Evolutionary conservation across 2,329 filamentous ascomycete genomes (phyloP).

Genomic region (Xylaria sp.): DNA sequence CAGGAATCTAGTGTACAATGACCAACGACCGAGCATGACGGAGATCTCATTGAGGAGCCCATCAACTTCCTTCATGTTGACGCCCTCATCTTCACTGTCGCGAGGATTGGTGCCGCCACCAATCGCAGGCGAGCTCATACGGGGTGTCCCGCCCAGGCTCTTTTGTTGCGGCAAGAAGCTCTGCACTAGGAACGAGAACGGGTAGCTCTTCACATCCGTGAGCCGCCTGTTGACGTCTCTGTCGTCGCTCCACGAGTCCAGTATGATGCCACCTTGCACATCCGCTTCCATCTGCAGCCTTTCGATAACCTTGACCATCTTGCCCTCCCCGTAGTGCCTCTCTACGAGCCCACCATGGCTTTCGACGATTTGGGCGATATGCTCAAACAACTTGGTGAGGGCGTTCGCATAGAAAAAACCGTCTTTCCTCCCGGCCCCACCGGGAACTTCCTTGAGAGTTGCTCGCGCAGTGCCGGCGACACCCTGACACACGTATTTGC

Average conservation of each 20-base stretch:
- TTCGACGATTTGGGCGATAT: constrained; percentile 96
- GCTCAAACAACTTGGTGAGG: constrained; percentile 92
- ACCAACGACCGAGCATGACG: constrained; percentile 93
- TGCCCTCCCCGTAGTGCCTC: constrained; percentile 89
- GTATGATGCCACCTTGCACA: constrained; percentile 92
- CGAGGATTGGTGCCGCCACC: constrained; percentile 65
- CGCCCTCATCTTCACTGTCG: constrained; percentile 85
- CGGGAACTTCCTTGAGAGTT: constrained; percentile 77
- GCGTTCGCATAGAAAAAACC: constrained; percentile 92
- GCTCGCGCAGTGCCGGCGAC: constrained; percentile 85
- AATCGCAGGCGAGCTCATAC: constrained; percentile 79
- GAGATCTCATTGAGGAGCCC: constrained; percentile 86
- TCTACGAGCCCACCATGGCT: constrained; percentile 91
- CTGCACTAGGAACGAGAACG: constrained; percentile 95
- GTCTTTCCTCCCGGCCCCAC: constrained; percentile 71
- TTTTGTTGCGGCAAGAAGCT: constrained; percentile 84
- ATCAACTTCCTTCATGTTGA: constrained; percentile 97
- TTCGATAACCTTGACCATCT: constrained; percentile 95
- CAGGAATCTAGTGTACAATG: constrained; percentile 89
- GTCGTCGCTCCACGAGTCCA: constrained; percentile 96
- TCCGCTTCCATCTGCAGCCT: constrained; percentile 93
- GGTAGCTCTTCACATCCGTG: constrained; percentile 96
- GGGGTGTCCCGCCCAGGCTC: constrained; percentile 66
- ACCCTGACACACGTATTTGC: constrained; percentile 93
- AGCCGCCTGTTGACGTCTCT: constrained; percentile 83